Evolutionary conservation across 805 yeast species (phyloP), one percentile per base, ranked within the genome.

Genomic region (Sugiyamaella valdiviana): DNA sequence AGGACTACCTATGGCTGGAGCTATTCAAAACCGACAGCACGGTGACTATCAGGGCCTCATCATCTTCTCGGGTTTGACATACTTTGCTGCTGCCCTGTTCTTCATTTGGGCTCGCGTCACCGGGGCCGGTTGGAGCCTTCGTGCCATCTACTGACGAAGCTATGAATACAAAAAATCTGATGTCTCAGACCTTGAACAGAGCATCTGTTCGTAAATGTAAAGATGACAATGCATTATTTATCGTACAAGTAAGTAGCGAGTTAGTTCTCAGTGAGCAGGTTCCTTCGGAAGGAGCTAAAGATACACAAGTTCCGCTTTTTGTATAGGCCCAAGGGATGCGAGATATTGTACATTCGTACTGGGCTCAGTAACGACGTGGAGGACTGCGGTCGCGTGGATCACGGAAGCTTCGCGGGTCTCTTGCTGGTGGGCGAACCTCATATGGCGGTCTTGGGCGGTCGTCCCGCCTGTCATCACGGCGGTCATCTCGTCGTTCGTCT

Each of bases 1-100:
- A 3, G 72, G 72, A 2, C 55, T 66, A 22, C 72, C 72, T 6
- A 55, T 67, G 6, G 68, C 69, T 10, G 72, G 72, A 10, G 64
- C 52, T 15, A 51, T 57, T 19, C 43, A 45, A 24, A 42, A 44
- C 15, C 26, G 43, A 9, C 60, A 60, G 51, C 50, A 59, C 39
- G 62, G 62, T 12, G 42, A 39, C 37, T 67, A 59, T 46, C 36
- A 51, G 10, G 70, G 70, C 2, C 54, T 67, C 44, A 57, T 65
- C n/a, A 49, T 59, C 2, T 67, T 65, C 52, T 46, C 63, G 19
- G 68, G 65, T 1, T 53, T 54, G 6, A 57, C 58, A 19, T 65
- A 66, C 49, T 21, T 65, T 0, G 52, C 52, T 3, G 62, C 65
- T 2, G 43, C 63, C 10, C n/a, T 54, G 5, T 50, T 53, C 42